phyloP scores from a whole-genome alignment of 352 stramenopile genomes.

The Phytopythium mirpurense region DNA sequence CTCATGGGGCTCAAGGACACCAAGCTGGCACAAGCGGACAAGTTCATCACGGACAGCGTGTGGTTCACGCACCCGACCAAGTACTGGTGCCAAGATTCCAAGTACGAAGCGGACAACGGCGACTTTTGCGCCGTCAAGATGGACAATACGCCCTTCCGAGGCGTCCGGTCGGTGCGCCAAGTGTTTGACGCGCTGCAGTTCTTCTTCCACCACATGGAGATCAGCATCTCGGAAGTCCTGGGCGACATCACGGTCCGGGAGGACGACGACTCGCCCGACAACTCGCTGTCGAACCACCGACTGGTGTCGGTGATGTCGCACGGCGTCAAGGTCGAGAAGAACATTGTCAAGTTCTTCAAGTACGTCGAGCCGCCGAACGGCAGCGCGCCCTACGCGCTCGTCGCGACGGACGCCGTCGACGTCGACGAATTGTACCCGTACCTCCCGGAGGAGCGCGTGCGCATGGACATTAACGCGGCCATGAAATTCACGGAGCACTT shows the following conservation, averaged over 20 bases:
- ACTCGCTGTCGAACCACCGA: conserved; percentile 30
- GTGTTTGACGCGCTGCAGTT: conserved; percentile 42
- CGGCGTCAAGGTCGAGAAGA: conserved; percentile 32
- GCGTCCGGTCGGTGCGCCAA: conserved; percentile 15
- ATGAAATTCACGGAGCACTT: too few species aligned
- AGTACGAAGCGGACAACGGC: conserved; percentile 20
- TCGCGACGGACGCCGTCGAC: conserved; percentile 37
- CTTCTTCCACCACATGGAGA: conserved; percentile 49
- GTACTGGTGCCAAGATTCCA: too few species aligned
- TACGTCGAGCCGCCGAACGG: conserved; percentile 16
- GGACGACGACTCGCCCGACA: conserved; percentile 38
- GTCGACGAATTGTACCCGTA: conserved; percentile 36
- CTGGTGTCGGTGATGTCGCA: conserved; percentile 32
- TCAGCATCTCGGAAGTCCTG: conserved; percentile 37
- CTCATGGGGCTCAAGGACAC: conserved; percentile 22
- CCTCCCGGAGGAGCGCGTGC: conserved; percentile 14
- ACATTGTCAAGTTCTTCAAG: conserved; percentile 34
- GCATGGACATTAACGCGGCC: conserved; percentile 31
- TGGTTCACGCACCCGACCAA: too few species aligned
- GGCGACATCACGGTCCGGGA: conserved; percentile 47
- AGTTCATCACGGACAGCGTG: conserved; percentile 36
- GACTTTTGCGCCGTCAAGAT: conserved; percentile 13
- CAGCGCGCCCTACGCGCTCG: conserved; percentile 26
- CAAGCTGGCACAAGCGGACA: conserved; percentile 24
- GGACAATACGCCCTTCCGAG: too few species aligned